These are phyloP conservation scores for Teratosphaeriaceae sp. DNA, from an alignment of 2,329 filamentous ascomycete genomes.

Conservation along the genomic window DNA sequence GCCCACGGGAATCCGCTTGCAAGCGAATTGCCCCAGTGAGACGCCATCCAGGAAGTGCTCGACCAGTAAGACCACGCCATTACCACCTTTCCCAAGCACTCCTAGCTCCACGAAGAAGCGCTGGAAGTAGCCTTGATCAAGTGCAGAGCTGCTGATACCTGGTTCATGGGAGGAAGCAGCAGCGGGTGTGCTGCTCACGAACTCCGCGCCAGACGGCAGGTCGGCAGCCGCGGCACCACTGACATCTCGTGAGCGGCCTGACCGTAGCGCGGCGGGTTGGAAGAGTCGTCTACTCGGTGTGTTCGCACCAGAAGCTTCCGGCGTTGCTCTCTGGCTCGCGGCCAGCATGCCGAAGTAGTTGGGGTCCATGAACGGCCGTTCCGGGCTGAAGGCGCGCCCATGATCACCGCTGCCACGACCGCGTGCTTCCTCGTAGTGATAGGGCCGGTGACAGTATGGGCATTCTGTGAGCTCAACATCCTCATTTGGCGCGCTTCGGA, in stretches of 20 bases:
- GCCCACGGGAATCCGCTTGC: constrained; percentile 90
- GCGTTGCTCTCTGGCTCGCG: constrained; percentile 37
- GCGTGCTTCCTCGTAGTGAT: constrained; percentile 43
- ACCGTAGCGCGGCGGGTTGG: constrained; percentile 35
- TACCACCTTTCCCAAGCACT: constrained; percentile 81
- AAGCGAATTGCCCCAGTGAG: constrained; percentile 83
- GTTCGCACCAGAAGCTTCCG: constrained; percentile 37
- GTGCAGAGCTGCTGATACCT: constrained; percentile 77
- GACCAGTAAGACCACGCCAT: constrained; percentile 91
- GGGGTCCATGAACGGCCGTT: constrained; percentile 65
- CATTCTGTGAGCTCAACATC: constrained; percentile 62
- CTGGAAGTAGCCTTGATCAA: constrained; percentile 88
- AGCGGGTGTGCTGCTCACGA: constrained; percentile 40
- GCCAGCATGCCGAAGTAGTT: constrained; percentile 94
- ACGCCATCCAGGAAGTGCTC: constrained; percentile 88
- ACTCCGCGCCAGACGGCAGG: constrained; percentile 45
- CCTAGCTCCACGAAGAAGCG: constrained; percentile 87
- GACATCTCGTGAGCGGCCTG: constrained; percentile 27
- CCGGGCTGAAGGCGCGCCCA: constrained; percentile 44
- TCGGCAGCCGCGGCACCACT: constrained; percentile 25
- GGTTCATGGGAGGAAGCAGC: constrained; percentile 33
- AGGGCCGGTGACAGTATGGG: constrained; percentile 81
- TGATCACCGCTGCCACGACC: constrained; percentile 27
- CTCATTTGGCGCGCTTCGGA: constrained; percentile 56
- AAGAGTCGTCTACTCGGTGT: constrained; percentile 37